Conservation (phyloP, 2,329 filamentous ascomycete genomes). For the Nothophaeocryptopus gaeumannii region DNA sequence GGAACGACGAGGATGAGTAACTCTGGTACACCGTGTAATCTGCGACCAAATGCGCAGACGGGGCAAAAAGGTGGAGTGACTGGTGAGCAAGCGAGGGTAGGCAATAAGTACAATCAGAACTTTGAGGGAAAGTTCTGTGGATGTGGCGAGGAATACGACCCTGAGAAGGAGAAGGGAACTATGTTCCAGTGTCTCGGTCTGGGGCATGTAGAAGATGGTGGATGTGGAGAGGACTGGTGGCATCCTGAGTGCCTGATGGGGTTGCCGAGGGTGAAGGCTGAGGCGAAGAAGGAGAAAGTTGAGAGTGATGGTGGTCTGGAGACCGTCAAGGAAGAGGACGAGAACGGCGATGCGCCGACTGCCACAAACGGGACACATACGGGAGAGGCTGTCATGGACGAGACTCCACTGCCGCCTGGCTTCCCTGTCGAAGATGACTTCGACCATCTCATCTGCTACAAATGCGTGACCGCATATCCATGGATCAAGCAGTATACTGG, state of each 20-base stretch:
- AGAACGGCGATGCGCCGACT: conserved; percentile 33
- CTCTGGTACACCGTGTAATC: conserved; percentile 66
- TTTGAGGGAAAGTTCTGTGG: conserved; percentile 90
- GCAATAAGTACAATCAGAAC: conserved; percentile 94
- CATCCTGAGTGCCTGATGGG: conserved; percentile 90
- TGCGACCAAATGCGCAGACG: conserved; percentile 70
- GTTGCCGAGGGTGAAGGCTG: conserved; percentile 64
- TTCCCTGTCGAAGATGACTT: conserved; percentile 90
- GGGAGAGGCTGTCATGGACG: conserved; percentile 49
- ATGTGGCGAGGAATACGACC: conserved; percentile 83
- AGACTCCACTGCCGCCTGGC: conserved; percentile 70
- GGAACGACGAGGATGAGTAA: conserved; percentile 74
- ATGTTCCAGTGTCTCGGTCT: conserved; percentile 97
- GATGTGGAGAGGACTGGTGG: conserved; percentile 97
- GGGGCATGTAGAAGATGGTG: conserved; percentile 73
- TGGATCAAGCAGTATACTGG: conserved; percentile 92
- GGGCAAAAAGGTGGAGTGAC: conserved; percentile 74
- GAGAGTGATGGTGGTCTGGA: conserved; percentile 22
- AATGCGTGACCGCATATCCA: conserved; percentile 80
- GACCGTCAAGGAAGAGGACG: conserved; percentile 30
- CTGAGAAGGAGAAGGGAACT: conserved; percentile 84
- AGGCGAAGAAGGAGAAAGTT: conserved; percentile 26
- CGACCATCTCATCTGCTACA: conserved; percentile 88
- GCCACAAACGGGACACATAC: conserved; percentile 45
- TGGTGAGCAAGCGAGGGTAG: conserved; percentile 67